Percentiles rank a stretch among this genome's conserved stretches.
phyloP scores from a whole-genome alignment of 1,139 yeast genomes.

The Diutina rugosa region DNA sequence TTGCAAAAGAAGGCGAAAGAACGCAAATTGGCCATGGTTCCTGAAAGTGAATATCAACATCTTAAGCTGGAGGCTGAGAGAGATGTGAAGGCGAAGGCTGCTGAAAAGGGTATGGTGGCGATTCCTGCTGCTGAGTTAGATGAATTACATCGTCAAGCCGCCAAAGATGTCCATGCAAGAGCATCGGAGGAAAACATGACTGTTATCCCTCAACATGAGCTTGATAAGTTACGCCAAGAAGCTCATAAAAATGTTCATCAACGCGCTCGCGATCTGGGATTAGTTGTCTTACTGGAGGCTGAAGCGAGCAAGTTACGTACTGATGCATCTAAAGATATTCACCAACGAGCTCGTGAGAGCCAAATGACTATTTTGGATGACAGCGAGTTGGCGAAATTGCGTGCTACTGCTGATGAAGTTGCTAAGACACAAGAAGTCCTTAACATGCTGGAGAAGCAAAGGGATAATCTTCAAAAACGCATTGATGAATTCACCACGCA shows the following conservation, averaged over 20 bases:
- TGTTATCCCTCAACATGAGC: constrained; percentile 12
- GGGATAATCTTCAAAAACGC: not conserved
- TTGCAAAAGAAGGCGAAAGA: not conserved
- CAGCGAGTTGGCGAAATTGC: not conserved
- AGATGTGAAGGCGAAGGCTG: constrained; percentile 1
- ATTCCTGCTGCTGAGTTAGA: constrained; percentile 1
- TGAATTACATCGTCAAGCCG: not conserved
- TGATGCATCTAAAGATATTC: not conserved
- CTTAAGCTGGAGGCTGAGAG: not conserved
- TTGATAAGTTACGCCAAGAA: constrained; percentile 6
- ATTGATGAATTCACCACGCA: not conserved
- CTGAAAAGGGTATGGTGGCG: not conserved
- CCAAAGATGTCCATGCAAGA: constrained; percentile 2
- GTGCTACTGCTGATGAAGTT: not conserved
- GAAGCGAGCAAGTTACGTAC: not conserved
- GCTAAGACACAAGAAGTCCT: not conserved
- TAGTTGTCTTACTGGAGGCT: not conserved
- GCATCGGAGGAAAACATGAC: constrained; percentile 16
- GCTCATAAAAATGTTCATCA: constrained; percentile 3
- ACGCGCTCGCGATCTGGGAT: not conserved
- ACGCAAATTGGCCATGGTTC: not conserved
- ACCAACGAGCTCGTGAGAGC: not conserved
- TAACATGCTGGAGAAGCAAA: not conserved
- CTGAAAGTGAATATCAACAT: not conserved
- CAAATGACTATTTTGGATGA: not conserved